phyloP scores from a whole-genome alignment of 768 basidiomycete species.

The Boletus eberwhitei region DNA sequence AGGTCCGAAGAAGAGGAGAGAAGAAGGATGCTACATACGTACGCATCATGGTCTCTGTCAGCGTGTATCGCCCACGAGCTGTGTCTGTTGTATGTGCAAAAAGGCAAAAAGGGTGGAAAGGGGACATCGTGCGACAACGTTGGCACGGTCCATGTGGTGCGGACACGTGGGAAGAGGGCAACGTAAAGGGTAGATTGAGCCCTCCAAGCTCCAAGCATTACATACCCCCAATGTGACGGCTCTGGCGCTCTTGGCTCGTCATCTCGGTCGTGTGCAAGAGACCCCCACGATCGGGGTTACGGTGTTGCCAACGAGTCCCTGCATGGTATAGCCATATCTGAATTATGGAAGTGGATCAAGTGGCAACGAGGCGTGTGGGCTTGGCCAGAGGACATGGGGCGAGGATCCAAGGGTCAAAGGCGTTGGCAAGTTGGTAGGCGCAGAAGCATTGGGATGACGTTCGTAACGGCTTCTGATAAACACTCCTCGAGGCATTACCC shows the following conservation, averaged over 20 bases:
- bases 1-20: slow-evolving; percentile 12
- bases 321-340: slow-evolving; percentile 1
- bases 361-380: background rate
- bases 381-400: background rate
- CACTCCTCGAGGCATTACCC: slow-evolving; percentile 6
- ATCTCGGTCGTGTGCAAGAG: background rate
- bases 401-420: background rate
- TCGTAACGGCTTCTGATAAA: slow-evolving; percentile 13
- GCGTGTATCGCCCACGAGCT: slow-evolving; percentile 5
- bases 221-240: slow-evolving; percentile 1
- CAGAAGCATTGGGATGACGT: background rate
- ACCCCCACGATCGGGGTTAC: background rate
- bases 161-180: slow-evolving; percentile 7
- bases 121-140: slow-evolving; percentile 9
- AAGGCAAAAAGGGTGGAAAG: background rate
- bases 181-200: slow-evolving; percentile 8
- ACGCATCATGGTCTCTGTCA: background rate
- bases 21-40: slow-evolving; percentile 6
- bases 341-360: background rate
- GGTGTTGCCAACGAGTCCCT: background rate
- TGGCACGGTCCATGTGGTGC: slow-evolving; percentile 11
- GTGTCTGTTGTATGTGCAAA: background rate
- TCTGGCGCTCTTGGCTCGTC: background rate
- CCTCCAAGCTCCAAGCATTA: background rate
- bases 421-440: background rate